Evolutionary conservation across 225 moss, liverwort and hornwort species (phyloP), one percentile per base, ranked within the genome.

Genomic region (Pseudoscleropodium purum): DNA sequence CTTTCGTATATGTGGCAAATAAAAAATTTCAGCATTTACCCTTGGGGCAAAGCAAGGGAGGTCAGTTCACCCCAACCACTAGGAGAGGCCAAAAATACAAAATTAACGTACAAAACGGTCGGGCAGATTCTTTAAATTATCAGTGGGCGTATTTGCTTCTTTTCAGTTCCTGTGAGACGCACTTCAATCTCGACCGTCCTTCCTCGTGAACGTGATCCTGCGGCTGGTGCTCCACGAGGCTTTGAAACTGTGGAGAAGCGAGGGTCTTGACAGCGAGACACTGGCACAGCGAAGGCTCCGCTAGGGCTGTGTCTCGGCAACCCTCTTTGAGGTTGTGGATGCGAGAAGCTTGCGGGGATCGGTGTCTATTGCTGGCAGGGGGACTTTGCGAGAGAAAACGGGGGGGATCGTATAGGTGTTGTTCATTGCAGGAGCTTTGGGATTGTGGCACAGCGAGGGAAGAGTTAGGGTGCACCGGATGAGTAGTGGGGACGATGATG

Each of bases 401-500:
- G 33, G 87, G 27, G 24, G 39, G 39, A 24, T 21, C 39, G 47
- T 56, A 17, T 19, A 47, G 49, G 74, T 49, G 20, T 49, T 12
- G 11, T 75, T 29, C 84, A 45, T 67, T 84, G 11, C 84, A n/a
- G 25, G 47, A 61, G 72, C 14, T 39, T 26, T 69, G 31, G 29
- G 51, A 66, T 54, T 68, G 26, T 57, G 37, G 21, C 83, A 9
- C 43, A 34, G 63, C 8, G 73, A 41, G 65, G 15, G 61, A 37
- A 69, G 25, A 39, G 39, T 82, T 47, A 12, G 63, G 34, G 41
- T n/a, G 47, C 81, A 77, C 87, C 87, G 89, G 82, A 93, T 93
- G 93, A 93, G 90, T 90, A 43, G 90, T 70, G 88, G 86, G 86
- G 93, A 91, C 8, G 82, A 89, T 76, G 93, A 72, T 88, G 90